Evolutionary conservation across 2,329 filamentous ascomycete species (phyloP).

Genomic region (Dothideomycetes sp.): DNA sequence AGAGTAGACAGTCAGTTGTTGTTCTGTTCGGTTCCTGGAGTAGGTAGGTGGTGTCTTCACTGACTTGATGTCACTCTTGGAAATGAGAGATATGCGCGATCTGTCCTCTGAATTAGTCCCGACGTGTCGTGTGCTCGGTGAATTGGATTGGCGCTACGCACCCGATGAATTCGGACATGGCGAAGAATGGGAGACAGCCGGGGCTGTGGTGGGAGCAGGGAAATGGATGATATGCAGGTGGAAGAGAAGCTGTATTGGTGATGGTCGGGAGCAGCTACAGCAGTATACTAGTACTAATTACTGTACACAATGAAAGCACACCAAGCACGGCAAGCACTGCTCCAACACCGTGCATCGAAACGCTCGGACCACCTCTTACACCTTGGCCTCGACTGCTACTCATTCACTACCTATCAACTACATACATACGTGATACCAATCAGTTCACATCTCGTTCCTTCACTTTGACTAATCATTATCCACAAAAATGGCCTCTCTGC

Average conservation of each 20-base stretch:
- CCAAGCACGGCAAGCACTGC: too few relatives aligned
- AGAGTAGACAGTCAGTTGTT: conserved; percentile 2
- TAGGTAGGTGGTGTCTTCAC: conserved; percentile 28
- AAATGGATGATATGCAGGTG: conserved; percentile 3
- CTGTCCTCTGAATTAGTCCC: conserved; percentile 35
- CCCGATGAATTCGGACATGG: conserved; percentile 56
- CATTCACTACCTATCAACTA: too few relatives aligned
- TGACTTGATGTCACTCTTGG: conserved; percentile 93
- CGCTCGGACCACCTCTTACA: too few relatives aligned
- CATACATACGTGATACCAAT: too few relatives aligned
- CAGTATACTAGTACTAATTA: too few relatives aligned
- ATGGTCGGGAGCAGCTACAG: too few relatives aligned
- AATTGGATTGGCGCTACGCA: conserved; percentile 36
- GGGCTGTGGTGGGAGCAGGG: conserved; percentile 1
- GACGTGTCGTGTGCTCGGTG: conserved; percentile 33
- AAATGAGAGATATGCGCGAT: conserved; percentile 92
- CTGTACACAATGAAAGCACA: too few relatives aligned
- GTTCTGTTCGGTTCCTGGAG: not conserved
- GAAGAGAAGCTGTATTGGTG: not conserved
- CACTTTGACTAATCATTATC: too few relatives aligned
- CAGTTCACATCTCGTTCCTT: too few relatives aligned
- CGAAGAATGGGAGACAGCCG: conserved; percentile 8
- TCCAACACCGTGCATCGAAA: too few relatives aligned
- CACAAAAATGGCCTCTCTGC: too few relatives aligned
- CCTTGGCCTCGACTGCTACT: too few relatives aligned